phyloP scores from a whole-genome alignment of 768 basidiomycete species.

The Pleurotus sapidus region DNA sequence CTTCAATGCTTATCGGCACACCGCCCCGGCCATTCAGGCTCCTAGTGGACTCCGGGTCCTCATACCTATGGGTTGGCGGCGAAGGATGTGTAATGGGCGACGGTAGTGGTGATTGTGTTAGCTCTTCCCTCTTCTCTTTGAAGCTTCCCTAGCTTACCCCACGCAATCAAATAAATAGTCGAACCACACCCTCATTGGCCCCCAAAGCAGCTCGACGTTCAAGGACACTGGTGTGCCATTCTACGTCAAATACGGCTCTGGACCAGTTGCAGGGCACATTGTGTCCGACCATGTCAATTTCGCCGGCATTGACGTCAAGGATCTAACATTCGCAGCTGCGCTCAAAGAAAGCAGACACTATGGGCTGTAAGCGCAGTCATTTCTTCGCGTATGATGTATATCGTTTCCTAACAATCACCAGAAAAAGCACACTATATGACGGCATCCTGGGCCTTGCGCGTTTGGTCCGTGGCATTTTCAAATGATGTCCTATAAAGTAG shows the following conservation, averaged over 20 bases:
- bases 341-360: conserved; percentile 60
- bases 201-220: conserved; percentile 61
- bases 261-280: conserved; percentile 61
- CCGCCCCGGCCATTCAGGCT: conserved; percentile 55
- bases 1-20: conserved; percentile 61
- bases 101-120: conserved; percentile 31
- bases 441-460: conserved; percentile 52
- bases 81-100: conserved; percentile 45
- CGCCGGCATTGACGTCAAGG: conserved; percentile 54
- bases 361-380: conserved; percentile 30
- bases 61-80: conserved; percentile 64
- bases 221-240: conserved; percentile 50
- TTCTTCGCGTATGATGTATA: no score
- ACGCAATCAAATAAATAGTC: conserved; percentile 20
- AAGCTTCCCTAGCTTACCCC: not conserved
- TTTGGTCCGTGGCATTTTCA: conserved; percentile 12
- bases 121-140: conserved; percentile 1
- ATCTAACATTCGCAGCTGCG: conserved; percentile 70
- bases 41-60: conserved; percentile 70
- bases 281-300: conserved; percentile 61
- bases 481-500: not conserved
- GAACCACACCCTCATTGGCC: conserved; percentile 51
- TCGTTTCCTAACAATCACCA: conserved; percentile 1
- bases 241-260: conserved; percentile 67
- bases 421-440: conserved; percentile 41